Evolutionary conservation across 2,329 filamentous ascomycete genomes (phyloP).

Genomic region (Fusarium virguliforme): DNA sequence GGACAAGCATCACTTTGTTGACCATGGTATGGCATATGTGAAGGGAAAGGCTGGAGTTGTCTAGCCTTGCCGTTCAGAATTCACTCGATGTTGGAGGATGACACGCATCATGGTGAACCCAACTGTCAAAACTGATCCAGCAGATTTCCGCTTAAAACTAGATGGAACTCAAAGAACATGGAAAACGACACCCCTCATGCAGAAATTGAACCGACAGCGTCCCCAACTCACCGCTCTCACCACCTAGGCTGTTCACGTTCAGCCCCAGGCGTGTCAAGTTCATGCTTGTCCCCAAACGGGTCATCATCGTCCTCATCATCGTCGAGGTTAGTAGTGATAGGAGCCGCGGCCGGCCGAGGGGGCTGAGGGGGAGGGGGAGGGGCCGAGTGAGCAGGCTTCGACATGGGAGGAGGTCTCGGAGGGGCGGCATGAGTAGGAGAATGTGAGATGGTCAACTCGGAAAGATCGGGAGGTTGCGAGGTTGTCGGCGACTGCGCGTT

Average conservation of each 20-base stretch:
- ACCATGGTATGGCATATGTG: neutral
- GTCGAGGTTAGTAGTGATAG: constrained; percentile 67
- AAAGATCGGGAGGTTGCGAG: constrained; percentile 62
- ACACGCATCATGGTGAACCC: neutral
- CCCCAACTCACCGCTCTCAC: constrained; percentile 30
- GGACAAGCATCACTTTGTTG: neutral
- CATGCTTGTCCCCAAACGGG: constrained; percentile 89
- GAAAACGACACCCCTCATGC: neutral
- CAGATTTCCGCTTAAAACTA: constrained; percentile 5
- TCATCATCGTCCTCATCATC: constrained; percentile 88
- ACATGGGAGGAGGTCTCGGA: constrained; percentile 55
- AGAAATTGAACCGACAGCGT: neutral
- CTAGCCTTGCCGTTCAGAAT: neutral
- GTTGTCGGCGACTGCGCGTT: constrained; percentile 57
- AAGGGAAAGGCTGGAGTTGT: neutral
- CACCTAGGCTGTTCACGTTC: constrained; percentile 55
- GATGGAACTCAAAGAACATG: neutral
- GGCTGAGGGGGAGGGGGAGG: constrained; percentile 38
- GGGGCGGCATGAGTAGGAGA: constrained; percentile 63
- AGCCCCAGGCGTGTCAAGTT: constrained; percentile 62
- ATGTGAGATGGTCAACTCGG: constrained; percentile 61
- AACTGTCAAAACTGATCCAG: neutral
- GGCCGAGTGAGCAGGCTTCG: constrained; percentile 41
- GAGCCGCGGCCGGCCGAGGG: constrained; percentile 33
- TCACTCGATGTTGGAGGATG: neutral